These are phyloP conservation scores for Dentipellis sp. DNA, from an alignment of 768 basidiomycete species.

Conservation along the genomic window DNA sequence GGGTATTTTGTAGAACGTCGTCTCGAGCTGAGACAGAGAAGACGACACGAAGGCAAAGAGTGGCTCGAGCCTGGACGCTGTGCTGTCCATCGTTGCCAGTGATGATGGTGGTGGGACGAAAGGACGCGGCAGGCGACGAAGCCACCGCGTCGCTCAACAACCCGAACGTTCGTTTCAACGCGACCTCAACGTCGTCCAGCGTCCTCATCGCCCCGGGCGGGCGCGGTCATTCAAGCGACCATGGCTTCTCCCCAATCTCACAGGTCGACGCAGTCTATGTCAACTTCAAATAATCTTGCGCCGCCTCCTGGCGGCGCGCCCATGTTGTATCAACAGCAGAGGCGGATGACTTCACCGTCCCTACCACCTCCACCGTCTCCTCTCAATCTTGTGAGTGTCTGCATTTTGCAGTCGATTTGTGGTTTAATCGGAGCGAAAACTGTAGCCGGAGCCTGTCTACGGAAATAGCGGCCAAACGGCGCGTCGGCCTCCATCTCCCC, in stretches of 20 bases:
- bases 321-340: constrained; percentile 19
- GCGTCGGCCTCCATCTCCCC: constrained; percentile 62
- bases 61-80: constrained; percentile 32
- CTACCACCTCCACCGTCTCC: constrained; percentile 28
- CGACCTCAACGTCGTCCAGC: neutral
- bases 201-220: neutral
- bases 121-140: neutral
- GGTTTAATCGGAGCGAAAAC: constrained; percentile 1
- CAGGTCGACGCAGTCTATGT: constrained; percentile 15
- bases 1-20: constrained; percentile 65
- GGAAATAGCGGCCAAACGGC: constrained; percentile 21
- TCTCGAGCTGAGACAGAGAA: constrained; percentile 48
- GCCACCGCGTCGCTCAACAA: neutral
- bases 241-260: constrained; percentile 23
- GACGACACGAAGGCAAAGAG: constrained; percentile 60
- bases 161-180: constrained; percentile 11
- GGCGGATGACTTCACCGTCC: constrained; percentile 28
- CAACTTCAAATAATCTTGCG: constrained; percentile 17
- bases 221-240: constrained; percentile 10
- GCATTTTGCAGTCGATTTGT: constrained; percentile 7
- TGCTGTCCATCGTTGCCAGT: constrained; percentile 24
- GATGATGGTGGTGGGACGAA: neutral
- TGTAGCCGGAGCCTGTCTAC: constrained; percentile 36
- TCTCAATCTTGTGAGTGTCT: constrained; percentile 28
- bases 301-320: constrained; percentile 16